Evolutionary conservation across 345 rosid genomes (phyloP), one percentile per base, ranked within the genome.

Genomic region (Eucalyptus rudis): DNA sequence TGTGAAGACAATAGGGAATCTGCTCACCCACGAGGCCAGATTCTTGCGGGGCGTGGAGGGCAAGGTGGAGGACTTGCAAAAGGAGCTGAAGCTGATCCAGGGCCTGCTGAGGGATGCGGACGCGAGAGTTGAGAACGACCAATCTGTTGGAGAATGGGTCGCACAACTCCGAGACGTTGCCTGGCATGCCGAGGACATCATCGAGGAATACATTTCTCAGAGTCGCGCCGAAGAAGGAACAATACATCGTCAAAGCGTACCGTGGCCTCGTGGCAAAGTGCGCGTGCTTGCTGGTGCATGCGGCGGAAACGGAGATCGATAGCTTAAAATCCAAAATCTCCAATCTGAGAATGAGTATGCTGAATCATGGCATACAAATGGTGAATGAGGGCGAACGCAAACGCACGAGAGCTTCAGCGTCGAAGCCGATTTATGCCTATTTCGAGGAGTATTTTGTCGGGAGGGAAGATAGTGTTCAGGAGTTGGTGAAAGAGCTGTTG

Each of bases 281-380:
- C 52, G 64, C 84, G 47, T 87, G 91, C 29, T 12, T n/a, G 40
- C 90, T 86, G 7, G 54, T 86, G 59, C 86, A 88, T 88, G 83
- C 31, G 50, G 91, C 91, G 83, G 93, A 87, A 3, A 33, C 81
- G 0, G 86, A 90, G 88, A 91, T 93, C 2, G 89, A 86, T 87
- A 86, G 49, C 15, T 91, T 95, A 54, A 92, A 90, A 66, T 68
- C 91, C 58, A 91, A 87, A 58, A 92, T 95, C 88, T 80, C 91
- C 24, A 89, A 87, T 88, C 89, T 92, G 24, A 86, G 92, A 14
- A 58, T 25, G 44, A 93, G 93, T 87, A 90, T 92, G 94, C 86
- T 27, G 71, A 89, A 85, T 10, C 87, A 85, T 43, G 94, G 94
- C 58, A 91, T 93, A 33, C 8, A 8, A 16, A 2, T 5, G 7